Conservation (phyloP, 805 yeast genomes). For the Suhomyces sp. region DNA sequence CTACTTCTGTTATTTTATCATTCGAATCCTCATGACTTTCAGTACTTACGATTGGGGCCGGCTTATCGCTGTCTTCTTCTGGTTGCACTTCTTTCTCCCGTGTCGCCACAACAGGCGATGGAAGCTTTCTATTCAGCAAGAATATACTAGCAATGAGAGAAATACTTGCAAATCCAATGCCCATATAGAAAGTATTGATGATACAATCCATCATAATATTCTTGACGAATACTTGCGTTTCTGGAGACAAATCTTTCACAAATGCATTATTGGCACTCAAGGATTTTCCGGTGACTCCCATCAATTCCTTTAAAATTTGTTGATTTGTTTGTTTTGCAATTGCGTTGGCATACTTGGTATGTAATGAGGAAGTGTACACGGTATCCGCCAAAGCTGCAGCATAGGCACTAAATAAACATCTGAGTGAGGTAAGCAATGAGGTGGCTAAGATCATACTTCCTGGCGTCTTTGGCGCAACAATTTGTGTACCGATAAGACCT, state of each 20-base stretch:
- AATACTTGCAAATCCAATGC: slow-evolving; percentile 35
- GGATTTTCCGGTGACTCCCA: slow-evolving; percentile 12
- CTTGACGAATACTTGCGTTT: slow-evolving; percentile 25
- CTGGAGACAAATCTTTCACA: slow-evolving; percentile 19
- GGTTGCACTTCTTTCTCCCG: too few species aligned
- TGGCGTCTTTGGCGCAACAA: slow-evolving; percentile 48
- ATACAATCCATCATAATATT: slow-evolving; percentile 37
- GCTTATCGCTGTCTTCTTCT: too few species aligned
- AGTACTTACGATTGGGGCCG: too few species aligned
- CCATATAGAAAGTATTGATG: slow-evolving; percentile 39
- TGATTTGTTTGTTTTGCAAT: slow-evolving; percentile 8
- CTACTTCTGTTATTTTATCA: too few species aligned
- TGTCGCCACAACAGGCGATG: too few species aligned
- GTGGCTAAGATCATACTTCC: slow-evolving; percentile 52
- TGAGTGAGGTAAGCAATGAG: slow-evolving; percentile 41
- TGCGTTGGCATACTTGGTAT: slow-evolving; percentile 12
- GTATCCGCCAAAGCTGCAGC: slow-evolving; percentile 43
- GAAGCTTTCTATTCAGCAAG: slow-evolving; percentile 42
- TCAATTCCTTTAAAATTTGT: slow-evolving; percentile 18
- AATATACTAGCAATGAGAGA: slow-evolving; percentile 32
- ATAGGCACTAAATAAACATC: slow-evolving; percentile 48
- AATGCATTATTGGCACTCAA: slow-evolving; percentile 15
- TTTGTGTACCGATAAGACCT: slow-evolving; percentile 44
- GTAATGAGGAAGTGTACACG: slow-evolving; percentile 29
- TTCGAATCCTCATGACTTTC: too few species aligned